Evolutionary conservation across 495 filamentous ascomycete species (phyloP).

Genomic region (Penicillium silybi): DNA sequence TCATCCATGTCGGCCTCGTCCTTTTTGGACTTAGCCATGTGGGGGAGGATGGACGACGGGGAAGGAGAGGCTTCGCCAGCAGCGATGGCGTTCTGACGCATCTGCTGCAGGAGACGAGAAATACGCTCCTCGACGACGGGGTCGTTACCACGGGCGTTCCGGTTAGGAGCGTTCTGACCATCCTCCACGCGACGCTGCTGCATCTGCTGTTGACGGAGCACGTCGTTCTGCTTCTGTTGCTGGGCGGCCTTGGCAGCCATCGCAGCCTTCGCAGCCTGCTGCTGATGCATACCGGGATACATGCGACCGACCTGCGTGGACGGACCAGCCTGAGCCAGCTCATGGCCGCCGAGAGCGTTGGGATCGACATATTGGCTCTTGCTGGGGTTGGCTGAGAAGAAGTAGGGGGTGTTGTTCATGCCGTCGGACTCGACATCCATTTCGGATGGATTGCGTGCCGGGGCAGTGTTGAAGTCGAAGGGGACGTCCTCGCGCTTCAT

Average conservation of each 20-base stretch:
- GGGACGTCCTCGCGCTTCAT: constrained; percentile 49
- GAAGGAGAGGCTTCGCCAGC: constrained; percentile 48
- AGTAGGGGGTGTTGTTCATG: constrained; percentile 58
- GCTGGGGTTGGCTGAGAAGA: constrained; percentile 33
- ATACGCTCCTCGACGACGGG: constrained; percentile 80
- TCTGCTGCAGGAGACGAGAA: constrained; percentile 76
- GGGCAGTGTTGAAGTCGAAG: constrained; percentile 54
- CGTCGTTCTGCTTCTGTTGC: constrained; percentile 63
- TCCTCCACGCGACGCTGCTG: constrained; percentile 38
- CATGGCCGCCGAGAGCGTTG: constrained; percentile 59
- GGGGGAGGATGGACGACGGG: constrained; percentile 38
- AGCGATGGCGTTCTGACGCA: constrained; percentile 62
- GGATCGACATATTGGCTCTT: constrained; percentile 63
- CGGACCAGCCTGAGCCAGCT: constrained; percentile 42
- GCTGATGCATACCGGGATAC: constrained; percentile 89
- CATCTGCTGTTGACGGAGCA: constrained; percentile 55
- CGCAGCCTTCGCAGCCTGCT: constrained; percentile 78
- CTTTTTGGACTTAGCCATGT: constrained; percentile 67
- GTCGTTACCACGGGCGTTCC: constrained; percentile 52
- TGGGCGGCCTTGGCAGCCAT: constrained; percentile 66
- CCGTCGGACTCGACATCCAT: constrained; percentile 56
- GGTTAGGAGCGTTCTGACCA: constrained; percentile 28
- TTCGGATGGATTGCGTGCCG: constrained; percentile 48
- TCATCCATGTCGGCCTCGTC: constrained; percentile 98
- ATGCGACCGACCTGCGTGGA: constrained; percentile 61